These are phyloP conservation scores for Vitis hybrid DNA, from an alignment of 177 flowering plant genomes.

Conservation along the genomic window DNA sequence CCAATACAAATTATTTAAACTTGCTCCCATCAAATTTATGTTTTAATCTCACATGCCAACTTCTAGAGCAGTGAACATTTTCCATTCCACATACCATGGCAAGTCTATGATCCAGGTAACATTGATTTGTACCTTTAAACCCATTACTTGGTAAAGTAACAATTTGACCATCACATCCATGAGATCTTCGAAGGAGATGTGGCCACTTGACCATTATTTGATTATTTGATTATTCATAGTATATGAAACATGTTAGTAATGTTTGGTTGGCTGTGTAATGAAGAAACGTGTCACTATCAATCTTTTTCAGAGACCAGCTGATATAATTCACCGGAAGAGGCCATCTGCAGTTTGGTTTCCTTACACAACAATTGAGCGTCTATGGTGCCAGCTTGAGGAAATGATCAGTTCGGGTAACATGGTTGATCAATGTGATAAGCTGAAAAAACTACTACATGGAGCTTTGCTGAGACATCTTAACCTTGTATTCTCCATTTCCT, in stretches of 20 bases:
- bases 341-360: slow-evolving; percentile 91
- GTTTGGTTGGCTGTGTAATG: neutral
- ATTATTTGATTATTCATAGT: neutral
- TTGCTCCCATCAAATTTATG: too few species aligned
- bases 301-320: slow-evolving; percentile 64
- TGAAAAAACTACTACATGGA: slow-evolving; percentile 56
- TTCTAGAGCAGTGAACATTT: too few species aligned
- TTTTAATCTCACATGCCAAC: too few species aligned
- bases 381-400: slow-evolving; percentile 76
- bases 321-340: slow-evolving; percentile 66
- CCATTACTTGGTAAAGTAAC: too few species aligned
- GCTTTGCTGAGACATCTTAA: slow-evolving; percentile 66
- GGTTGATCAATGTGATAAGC: slow-evolving; percentile 72
- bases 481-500: slow-evolving; percentile 38
- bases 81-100: neutral
- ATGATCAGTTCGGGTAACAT: slow-evolving; percentile 53
- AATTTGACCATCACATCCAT: neutral
- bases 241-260: neutral
- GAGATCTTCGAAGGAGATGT: neutral
- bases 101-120: too few species aligned
- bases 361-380: slow-evolving; percentile 64
- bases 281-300: neutral
- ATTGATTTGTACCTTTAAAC: too few species aligned
- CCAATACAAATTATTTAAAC: too few species aligned
- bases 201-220: neutral